Evolutionary conservation across 2,329 filamentous ascomycete genomes (phyloP).

Genomic region (Aspergillus eucalypticola): DNA sequence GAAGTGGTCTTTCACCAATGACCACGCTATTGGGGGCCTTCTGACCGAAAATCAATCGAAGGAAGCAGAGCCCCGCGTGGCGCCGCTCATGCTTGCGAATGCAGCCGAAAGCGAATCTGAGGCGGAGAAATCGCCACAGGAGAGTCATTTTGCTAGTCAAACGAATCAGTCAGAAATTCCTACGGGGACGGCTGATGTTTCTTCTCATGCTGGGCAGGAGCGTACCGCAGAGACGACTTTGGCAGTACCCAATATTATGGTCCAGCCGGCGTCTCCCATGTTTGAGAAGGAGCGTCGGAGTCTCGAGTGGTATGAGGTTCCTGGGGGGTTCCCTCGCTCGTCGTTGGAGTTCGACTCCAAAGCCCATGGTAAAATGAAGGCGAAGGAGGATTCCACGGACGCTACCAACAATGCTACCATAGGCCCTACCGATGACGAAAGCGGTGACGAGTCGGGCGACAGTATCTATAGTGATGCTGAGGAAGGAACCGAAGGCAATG

Average conservation of each 20-base stretch:
- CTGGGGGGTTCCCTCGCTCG: constrained; percentile 59
- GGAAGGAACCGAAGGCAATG: constrained; percentile 45
- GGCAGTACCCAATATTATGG: constrained; percentile 45
- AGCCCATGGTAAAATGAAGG: constrained; percentile 1
- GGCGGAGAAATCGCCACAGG: constrained; percentile 4
- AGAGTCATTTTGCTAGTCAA: neutral
- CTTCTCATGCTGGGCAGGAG: constrained; percentile 7
- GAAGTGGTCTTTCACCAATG: constrained; percentile 48
- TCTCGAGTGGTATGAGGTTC: constrained; percentile 52
- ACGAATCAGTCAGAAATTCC: neutral
- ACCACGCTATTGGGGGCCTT: constrained; percentile 54
- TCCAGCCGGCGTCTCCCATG: constrained; percentile 52
- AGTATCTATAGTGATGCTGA: constrained; percentile 52
- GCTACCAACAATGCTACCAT: constrained; percentile 1
- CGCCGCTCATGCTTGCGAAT: neutral
- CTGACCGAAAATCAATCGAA: constrained; percentile 44
- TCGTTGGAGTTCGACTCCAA: constrained; percentile 24
- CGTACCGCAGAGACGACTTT: constrained; percentile 16
- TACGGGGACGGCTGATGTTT: constrained; percentile 10
- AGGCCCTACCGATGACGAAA: constrained; percentile 21
- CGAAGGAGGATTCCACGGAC: constrained; percentile 9
- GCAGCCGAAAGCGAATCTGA: neutral
- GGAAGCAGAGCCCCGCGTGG: neutral
- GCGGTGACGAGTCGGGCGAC: constrained; percentile 43
- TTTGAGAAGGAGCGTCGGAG: constrained; percentile 40